A percentile compares a stretch with the other conserved stretches of the same genome.
Conservation (phyloP, 2,329 filamentous ascomycete species). For the Torrubiella hemipterigena region DNA sequence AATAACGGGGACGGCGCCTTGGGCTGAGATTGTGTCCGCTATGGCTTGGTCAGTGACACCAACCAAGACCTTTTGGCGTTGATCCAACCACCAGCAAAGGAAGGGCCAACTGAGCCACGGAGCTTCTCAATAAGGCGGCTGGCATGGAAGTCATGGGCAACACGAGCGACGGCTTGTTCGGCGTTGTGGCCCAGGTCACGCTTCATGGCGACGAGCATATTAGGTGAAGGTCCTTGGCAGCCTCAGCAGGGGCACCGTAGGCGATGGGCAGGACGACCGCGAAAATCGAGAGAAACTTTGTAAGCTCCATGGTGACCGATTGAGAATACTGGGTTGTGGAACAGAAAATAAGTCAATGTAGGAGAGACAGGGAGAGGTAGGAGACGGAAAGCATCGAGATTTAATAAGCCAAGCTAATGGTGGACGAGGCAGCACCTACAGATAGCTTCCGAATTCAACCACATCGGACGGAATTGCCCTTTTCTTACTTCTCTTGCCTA, state of each 20-base stretch:
- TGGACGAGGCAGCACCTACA: neutral
- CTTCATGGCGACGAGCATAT: slow-evolving; percentile 2
- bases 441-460: neutral
- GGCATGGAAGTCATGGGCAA: slow-evolving; percentile 2
- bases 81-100: slow-evolving; percentile 24
- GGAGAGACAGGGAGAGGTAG: neutral
- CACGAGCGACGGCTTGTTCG: too few relatives aligned
- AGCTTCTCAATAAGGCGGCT: slow-evolving; percentile 10
- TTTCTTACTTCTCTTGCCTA: neutral
- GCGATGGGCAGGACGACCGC: slow-evolving; percentile 23
- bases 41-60: neutral
- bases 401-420: neutral
- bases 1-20: neutral
- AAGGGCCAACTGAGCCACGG: slow-evolving; percentile 14
- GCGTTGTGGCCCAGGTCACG: neutral
- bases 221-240: slow-evolving; percentile 18
- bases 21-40: neutral
- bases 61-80: neutral
- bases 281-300: slow-evolving; percentile 21
- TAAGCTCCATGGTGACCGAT: slow-evolving; percentile 22
- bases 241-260: slow-evolving; percentile 22
- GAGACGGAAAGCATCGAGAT: too few relatives aligned
- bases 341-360: too few relatives aligned
- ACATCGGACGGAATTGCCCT: neutral
- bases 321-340: neutral